Base-by-base conservation (phyloP, 208 protist species). In the Herpetomonas samuelpessoai region DNA sequence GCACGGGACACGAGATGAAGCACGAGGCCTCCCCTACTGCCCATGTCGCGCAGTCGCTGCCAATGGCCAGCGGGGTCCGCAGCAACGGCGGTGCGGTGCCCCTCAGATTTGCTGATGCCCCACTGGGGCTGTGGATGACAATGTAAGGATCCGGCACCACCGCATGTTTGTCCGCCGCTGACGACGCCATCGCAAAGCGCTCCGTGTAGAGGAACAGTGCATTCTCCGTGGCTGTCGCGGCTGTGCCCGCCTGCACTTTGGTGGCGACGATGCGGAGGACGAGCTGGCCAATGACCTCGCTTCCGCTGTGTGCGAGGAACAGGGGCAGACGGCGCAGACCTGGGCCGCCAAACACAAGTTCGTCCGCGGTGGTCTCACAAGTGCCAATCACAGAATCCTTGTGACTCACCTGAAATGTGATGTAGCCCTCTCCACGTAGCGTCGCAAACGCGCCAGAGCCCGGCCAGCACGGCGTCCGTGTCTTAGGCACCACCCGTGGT, bases 101-200 rank as follows among this genome's bases (percentile, higher is more conserved):
- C n/a, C n/a, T n/a, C n/a, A n/a, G n/a, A n/a, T n/a, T n/a, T n/a
- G n/a, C n/a, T n/a, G n/a, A n/a, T 25, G 53, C 55, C 22, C 74
- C 79, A 18, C 62, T 75, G 14, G 76, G 62, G 27, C 86, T 64
- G 25, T 73, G 71, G 12, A 95, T 21, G 60, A 91, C 76, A 4
- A 92, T 76, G 67, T 92, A 91, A 1, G 81, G 86, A 56, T 95
- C 89, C 0, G 89, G 89, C 21, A 62, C 71, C 46, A 90, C 83
- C 38, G 72, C 74, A 44, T 76, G 78, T n/a, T 26, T 29, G 3
- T 52, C 56, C 3, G 38, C 46, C 7, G 49, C 49, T 3, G 6
- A 6, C 16, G 57, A 25, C 3, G 51, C 22, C 29, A 92, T 59
- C 29, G 55, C 28, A 25, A 92, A 70, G 56, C 68, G 62, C 57